Conservation (phyloP, 768 basidiomycete genomes). For the Polyporus arcularius region DNA sequence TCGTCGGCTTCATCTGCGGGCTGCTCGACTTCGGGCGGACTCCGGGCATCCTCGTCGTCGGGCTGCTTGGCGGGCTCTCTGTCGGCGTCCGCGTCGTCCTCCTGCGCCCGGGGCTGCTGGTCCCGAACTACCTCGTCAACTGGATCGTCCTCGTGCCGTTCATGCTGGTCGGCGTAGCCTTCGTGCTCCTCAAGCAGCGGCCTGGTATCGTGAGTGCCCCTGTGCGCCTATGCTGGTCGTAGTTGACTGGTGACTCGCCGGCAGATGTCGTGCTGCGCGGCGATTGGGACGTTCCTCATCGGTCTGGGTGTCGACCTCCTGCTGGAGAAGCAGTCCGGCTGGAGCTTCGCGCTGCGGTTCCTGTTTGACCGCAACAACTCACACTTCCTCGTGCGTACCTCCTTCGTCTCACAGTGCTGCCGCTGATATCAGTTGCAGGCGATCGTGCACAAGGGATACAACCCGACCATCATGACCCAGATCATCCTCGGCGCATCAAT, state of each 20-base stretch:
- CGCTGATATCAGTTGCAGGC: constrained; percentile 37
- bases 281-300: constrained; percentile 60
- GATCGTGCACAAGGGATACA: constrained; percentile 48
- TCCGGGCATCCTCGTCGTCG: constrained; percentile 48
- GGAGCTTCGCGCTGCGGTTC: constrained; percentile 63
- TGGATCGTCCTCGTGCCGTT: constrained; percentile 55
- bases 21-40: constrained; percentile 51
- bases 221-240: constrained; percentile 28
- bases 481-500: constrained; percentile 56
- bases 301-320: constrained; percentile 58
- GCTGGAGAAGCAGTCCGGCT: constrained; percentile 57
- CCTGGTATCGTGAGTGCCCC: constrained; percentile 49
- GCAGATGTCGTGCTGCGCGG: constrained; percentile 45
- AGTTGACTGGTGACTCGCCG: not conserved
- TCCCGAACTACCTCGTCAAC: constrained; percentile 43
- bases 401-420: not conserved
- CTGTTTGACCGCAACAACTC: constrained; percentile 63
- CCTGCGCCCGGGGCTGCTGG: constrained; percentile 49
- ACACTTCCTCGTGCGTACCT: constrained; percentile 47
- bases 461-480: constrained; percentile 50
- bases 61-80: constrained; percentile 56
- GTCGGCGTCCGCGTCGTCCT: constrained; percentile 57
- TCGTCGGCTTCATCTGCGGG: constrained; percentile 53
- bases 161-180: constrained; percentile 43
- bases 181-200: constrained; percentile 47